Base-by-base conservation (phyloP, 1,139 yeast genomes). In the Scheffersomyces cryptocercus region DNA sequence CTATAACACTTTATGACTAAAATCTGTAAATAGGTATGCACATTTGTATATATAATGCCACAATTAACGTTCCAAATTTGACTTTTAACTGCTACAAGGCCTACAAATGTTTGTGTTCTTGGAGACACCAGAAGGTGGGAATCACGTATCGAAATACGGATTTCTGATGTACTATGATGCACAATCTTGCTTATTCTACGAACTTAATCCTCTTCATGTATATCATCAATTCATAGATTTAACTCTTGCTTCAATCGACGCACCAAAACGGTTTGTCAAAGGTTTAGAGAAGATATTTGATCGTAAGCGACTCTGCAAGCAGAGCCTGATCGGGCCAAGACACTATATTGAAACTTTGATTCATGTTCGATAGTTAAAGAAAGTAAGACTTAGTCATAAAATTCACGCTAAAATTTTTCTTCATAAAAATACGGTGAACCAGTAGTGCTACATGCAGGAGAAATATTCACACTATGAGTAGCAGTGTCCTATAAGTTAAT, bases 131-230 rank as follows among this genome's bases (percentile, higher is more conserved):
- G 68, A 51, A 58, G 56, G 69, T 65, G 43, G 55, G 45, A 45
- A 37, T 45, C 50, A 51, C 20, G 20, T 10, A 20, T 6, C 26
- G 26, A 20, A 20, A 9, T 31, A 31, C 35, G 35, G 35, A 20
- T 62, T 60, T 65, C 62, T 65, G 77, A 73, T 71, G 79, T 71
- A 73, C 79, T 73, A 73, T 73, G 79, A 71, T 70, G 73, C 77
- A 73, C 79, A 49, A 35, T 46, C 56, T 48, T 45, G 48, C 46
- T 48, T 20, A 20, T 20, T 31, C 24, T 31, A 31, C 35, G 35
- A 31, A 31, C 35, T 14, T 15, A 31, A 31, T n/a, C 35, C 10
- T 14, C 15, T 15, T 34, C 54, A 32, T 20, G 26, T 20, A 20
- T 47, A 51, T 49, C 56, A 58, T 45, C 44, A 32, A 32, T 34